These are phyloP conservation scores for Saksenaea vasiformis DNA, from an alignment of 371 early-diverging fungal species.

Conservation along the genomic window DNA sequence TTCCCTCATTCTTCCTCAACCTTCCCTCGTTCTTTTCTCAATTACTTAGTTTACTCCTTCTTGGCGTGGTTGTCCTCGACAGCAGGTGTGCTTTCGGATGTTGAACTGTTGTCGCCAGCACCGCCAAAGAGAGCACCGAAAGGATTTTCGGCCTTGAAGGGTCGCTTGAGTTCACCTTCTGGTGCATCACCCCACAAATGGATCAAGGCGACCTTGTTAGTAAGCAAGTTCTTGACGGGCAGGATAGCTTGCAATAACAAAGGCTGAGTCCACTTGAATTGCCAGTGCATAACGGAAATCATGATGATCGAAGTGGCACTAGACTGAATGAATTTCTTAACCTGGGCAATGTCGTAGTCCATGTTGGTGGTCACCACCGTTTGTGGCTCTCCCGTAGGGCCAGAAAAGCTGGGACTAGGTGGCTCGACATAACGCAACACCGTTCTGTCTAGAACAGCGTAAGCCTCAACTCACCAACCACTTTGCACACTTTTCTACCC, in stretches of 20 bases:
- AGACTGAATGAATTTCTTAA: constrained; percentile 72
- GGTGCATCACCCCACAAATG: constrained; percentile 82
- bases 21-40: constrained; percentile 26
- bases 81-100: constrained; percentile 35
- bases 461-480: neutral
- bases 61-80: constrained; percentile 44
- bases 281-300: constrained; percentile 82
- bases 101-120: constrained; percentile 31
- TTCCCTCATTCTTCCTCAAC: neutral
- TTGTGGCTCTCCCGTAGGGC: constrained; percentile 20
- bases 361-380: constrained; percentile 71
- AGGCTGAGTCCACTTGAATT: constrained; percentile 90
- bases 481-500: neutral
- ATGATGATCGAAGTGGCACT: constrained; percentile 68
- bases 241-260: constrained; percentile 87
- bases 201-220: constrained; percentile 77
- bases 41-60: constrained; percentile 36
- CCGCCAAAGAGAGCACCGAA: constrained; percentile 63
- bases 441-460: constrained; percentile 54
- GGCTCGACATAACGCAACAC: constrained; percentile 64
- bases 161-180: constrained; percentile 79
- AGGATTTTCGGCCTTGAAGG: constrained; percentile 79
- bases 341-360: constrained; percentile 84
- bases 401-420: constrained; percentile 47
- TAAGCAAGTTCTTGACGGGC: constrained; percentile 74